A percentile compares a stretch with the other conserved stretches of the same genome.
phyloP scores from a whole-genome alignment of 78 protist genomes.

The Mantamonas sphyraenae region DNA sequence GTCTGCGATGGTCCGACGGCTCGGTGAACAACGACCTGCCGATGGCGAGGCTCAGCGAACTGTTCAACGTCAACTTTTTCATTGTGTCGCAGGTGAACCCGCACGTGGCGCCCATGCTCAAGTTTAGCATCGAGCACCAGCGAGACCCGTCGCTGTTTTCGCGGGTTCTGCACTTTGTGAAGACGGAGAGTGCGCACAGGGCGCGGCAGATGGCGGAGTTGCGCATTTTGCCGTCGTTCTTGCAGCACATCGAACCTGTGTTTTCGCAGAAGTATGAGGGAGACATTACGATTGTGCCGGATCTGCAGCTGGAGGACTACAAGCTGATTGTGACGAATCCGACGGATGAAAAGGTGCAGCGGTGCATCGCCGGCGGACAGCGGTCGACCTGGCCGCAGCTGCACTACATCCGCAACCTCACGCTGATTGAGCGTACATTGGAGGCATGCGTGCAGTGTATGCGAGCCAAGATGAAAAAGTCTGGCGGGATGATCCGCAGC shows the following conservation, averaged over 20 bases:
- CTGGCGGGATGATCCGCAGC: too few relatives aligned
- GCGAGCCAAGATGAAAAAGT: too few relatives aligned
- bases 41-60: conserved; percentile 48
- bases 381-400: conserved; percentile 36
- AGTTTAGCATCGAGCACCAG: too few relatives aligned
- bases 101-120: conserved; percentile 19
- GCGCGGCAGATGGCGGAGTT: too few relatives aligned
- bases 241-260: conserved; percentile 3
- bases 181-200: too few relatives aligned
- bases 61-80: conserved; percentile 71
- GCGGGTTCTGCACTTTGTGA: too few relatives aligned
- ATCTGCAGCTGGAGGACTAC: conserved; percentile 18
- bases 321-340: conserved; percentile 28
- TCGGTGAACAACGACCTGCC: conserved; percentile 67
- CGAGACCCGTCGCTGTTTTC: too few relatives aligned
- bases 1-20: conserved; percentile 42
- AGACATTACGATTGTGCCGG: conserved; percentile 59
- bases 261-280: conserved; percentile 32
- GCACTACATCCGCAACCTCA: too few relatives aligned
- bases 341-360: not conserved
- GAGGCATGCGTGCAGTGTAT: too few relatives aligned
- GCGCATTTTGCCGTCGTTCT: not conserved
- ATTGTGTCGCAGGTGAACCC: conserved; percentile 56
- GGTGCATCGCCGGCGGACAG: not conserved
- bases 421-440: too few relatives aligned